Evolutionary conservation across 1,284 basidiomycete genomes (phyloP).

Genomic region (Puccinia triticina): DNA sequence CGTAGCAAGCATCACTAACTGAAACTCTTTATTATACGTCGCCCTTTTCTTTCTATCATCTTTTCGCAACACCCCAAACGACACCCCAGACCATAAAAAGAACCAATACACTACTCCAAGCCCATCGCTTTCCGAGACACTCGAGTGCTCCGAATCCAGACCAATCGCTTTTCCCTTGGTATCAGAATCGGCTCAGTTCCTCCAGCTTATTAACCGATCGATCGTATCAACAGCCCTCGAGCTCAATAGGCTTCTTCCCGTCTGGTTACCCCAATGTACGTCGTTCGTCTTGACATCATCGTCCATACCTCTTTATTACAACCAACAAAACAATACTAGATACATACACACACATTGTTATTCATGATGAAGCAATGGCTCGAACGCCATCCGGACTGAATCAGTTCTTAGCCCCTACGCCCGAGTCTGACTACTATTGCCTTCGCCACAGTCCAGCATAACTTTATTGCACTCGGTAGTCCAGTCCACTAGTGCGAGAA

Average conservation of each 20-base stretch:
- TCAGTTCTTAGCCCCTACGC: not conserved
- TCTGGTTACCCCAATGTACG: conserved; percentile 7
- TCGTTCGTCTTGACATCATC: not conserved
- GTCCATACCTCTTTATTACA: not conserved
- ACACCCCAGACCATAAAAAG: no score
- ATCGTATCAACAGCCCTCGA: no score
- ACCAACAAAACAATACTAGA: no score
- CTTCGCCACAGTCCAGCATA: not conserved
- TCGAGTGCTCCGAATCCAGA: no score
- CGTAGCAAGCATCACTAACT: not conserved
- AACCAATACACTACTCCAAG: not conserved
- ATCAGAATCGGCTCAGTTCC: no score
- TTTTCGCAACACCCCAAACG: no score
- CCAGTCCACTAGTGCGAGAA: conserved; percentile 16
- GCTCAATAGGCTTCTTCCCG: no score
- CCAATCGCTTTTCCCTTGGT: no score
- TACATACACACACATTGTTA: not conserved
- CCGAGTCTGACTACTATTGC: conserved; percentile 2
- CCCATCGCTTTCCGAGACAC: not conserved
- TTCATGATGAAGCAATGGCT: not conserved
- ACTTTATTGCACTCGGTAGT: conserved; percentile 17
- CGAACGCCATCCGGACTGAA: not conserved
- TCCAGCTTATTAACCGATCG: no score
- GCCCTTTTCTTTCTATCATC: not conserved
- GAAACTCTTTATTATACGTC: not conserved